Base-by-base conservation (phyloP, 495 filamentous ascomycete species). In the Physcia stellaris region DNA sequence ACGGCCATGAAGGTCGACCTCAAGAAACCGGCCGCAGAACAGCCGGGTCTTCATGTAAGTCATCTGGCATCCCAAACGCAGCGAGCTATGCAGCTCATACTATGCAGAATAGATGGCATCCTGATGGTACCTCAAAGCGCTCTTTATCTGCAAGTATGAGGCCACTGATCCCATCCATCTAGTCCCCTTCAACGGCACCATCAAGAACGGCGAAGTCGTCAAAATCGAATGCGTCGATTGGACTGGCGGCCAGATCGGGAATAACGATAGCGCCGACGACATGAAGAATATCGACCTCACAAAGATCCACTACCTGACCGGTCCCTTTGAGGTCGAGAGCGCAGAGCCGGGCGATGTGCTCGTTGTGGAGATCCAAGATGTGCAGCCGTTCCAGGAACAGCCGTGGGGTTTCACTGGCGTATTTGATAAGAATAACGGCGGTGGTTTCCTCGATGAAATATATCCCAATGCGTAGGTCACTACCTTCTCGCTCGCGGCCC, bases 151-250 rank as follows among this genome's bases (percentile, higher is more conserved):
- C 11, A n/a, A n/a, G n/a, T n/a, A n/a, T n/a, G n/a, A n/a, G n/a
- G n/a, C n/a, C n/a, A n/a, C n/a, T n/a, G n/a, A n/a, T n/a, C n/a
- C n/a, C n/a, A n/a, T n/a, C n/a, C n/a, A n/a, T 1, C n/a, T 38
- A 88, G 85, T 96, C 47, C 88, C 88, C 10, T 73, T 70, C 37
- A 67, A 61, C 27, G 80, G 69, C 23, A 77, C 73, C 30, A 90
- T 96, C 55, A 75, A 76, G 47, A 79, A 88, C 55, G 77, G 76
- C 26, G 88, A 96, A 57, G 77, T 83, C 2, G 87, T 94, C 44
- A 94, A 94, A 62, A 88, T 96, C 49, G 84, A 94, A 68, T 96
- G 88, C 48, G 62, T 94, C 16, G 88, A 96, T 58, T 88, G 83
- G 77, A 69, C 68, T 44, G 35, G 58, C 12, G 87, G 87, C 1